Percentiles rank a stretch among this genome's conserved stretches.
Conservation (phyloP, 345 rosid species). For the Moricandia moricandioides region DNA sequence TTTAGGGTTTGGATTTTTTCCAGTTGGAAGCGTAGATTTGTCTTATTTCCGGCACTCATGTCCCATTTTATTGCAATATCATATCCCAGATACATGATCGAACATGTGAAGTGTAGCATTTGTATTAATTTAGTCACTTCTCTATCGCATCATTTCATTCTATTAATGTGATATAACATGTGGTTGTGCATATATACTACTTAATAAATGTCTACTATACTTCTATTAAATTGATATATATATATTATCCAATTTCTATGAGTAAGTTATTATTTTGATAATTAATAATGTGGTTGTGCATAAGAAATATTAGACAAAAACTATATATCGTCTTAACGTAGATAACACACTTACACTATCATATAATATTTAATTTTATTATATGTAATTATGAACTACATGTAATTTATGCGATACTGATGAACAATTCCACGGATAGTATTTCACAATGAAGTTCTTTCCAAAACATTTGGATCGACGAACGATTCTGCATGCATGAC, state of each 20-base stretch:
- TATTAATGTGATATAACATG: constrained; percentile 9
- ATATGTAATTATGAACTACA: too few relatives aligned
- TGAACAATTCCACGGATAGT: too few relatives aligned
- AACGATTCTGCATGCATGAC: too few relatives aligned
- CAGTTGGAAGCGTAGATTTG: constrained; percentile 67
- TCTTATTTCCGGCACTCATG: constrained; percentile 64
- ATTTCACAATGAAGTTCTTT: too few relatives aligned
- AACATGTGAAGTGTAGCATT: not conserved
- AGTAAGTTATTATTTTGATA: not conserved
- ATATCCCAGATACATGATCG: constrained; percentile 5
- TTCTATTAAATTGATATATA: not conserved
- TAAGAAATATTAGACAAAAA: not conserved
- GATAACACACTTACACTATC: too few relatives aligned
- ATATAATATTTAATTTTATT: too few relatives aligned
- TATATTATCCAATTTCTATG: not conserved
- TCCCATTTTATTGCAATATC: constrained; percentile 42
- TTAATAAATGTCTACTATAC: not conserved
- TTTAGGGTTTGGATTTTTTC: constrained; percentile 47
- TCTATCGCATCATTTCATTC: constrained; percentile 9
- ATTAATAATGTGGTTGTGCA: not conserved
- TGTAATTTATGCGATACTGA: too few relatives aligned
- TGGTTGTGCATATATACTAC: not conserved
- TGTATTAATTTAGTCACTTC: not conserved
- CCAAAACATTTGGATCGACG: too few relatives aligned
- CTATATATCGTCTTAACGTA: too few relatives aligned